Percentiles rank a stretch among this genome's conserved stretches.
Conservation (phyloP, 1,139 yeast species). For the Debaryomycetaceae sp. region DNA sequence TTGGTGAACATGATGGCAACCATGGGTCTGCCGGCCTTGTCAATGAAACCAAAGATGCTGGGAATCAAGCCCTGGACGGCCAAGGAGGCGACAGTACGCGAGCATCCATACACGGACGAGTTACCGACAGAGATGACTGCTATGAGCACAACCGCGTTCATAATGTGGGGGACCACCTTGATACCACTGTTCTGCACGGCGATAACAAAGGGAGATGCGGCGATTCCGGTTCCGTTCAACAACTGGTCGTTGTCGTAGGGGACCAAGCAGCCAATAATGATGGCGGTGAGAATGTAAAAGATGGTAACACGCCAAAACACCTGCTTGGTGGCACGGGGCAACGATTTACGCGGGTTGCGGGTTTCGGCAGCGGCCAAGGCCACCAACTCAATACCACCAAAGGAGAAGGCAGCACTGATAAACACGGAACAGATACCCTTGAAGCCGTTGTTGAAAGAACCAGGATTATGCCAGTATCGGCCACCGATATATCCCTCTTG, state of each 20-base stretch:
- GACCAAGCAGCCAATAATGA: conserved; percentile 37
- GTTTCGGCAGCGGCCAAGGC: conserved; percentile 16
- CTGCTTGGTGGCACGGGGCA: conserved; percentile 14
- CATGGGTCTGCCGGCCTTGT: conserved; percentile 31
- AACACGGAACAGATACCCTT: conserved; percentile 14
- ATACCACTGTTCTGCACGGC: conserved; percentile 31
- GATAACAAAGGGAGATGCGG: conserved; percentile 33
- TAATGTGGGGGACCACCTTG: conserved; percentile 30
- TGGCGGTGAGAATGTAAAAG: conserved; percentile 25
- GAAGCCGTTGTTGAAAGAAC: conserved; percentile 13
- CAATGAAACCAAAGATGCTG: conserved; percentile 23
- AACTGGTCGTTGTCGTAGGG: conserved; percentile 26
- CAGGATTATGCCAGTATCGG: conserved; percentile 14
- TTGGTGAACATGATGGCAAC: conserved; percentile 26
- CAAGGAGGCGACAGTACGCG: conserved; percentile 30
- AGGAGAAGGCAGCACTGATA: conserved; percentile 14
- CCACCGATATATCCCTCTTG: conserved; percentile 14
- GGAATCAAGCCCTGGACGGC: conserved; percentile 35
- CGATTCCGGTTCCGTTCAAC: conserved; percentile 21
- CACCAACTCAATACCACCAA: conserved; percentile 14
- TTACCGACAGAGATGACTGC: conserved; percentile 35
- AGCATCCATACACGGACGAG: conserved; percentile 34
- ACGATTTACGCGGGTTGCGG: conserved; percentile 11
- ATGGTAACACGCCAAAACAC: conserved; percentile 14
- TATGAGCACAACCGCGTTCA: conserved; percentile 31